Evolutionary conservation across 768 basidiomycete genomes (phyloP).

Genomic region (Exsudoporus frostii): DNA sequence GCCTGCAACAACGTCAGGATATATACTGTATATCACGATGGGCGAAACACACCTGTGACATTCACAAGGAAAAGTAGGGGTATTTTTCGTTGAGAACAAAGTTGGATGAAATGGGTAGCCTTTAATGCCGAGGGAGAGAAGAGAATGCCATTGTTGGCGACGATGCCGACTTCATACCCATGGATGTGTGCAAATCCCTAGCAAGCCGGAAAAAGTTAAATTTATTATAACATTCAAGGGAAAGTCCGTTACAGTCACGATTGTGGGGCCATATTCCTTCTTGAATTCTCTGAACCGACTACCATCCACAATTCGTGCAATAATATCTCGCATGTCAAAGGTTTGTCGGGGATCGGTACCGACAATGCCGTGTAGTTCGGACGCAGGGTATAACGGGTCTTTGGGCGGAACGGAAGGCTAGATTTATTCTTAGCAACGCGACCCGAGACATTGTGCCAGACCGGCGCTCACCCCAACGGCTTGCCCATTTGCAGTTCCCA

Average conservation of each 20-base stretch:
- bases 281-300: conserved; percentile 94
- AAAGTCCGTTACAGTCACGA: conserved; percentile 66
- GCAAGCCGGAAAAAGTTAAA: conserved; percentile 6
- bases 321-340: conserved; percentile 93
- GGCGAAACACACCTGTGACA: conserved; percentile 61
- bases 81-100: conserved; percentile 88
- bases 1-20: conserved; percentile 37
- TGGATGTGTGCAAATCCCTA: conserved; percentile 89
- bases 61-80: conserved; percentile 93
- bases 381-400: conserved; percentile 72
- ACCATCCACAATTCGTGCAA: conserved; percentile 88
- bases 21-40: not conserved
- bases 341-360: conserved; percentile 85
- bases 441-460: conserved; percentile 4
- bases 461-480: conserved; percentile 46
- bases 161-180: conserved; percentile 86
- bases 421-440: conserved; percentile 8
- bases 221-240: not conserved
- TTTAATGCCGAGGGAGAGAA: conserved; percentile 93
- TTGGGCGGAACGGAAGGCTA: conserved; percentile 63
- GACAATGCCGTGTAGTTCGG: conserved; percentile 88
- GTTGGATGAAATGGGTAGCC: conserved; percentile 92
- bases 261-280: conserved; percentile 88
- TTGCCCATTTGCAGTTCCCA: conserved; percentile 59
- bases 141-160: conserved; percentile 93